These are phyloP conservation scores for Ophiostoma sp. DNA, from an alignment of 2,329 filamentous ascomycete species.

Conservation along the genomic window DNA sequence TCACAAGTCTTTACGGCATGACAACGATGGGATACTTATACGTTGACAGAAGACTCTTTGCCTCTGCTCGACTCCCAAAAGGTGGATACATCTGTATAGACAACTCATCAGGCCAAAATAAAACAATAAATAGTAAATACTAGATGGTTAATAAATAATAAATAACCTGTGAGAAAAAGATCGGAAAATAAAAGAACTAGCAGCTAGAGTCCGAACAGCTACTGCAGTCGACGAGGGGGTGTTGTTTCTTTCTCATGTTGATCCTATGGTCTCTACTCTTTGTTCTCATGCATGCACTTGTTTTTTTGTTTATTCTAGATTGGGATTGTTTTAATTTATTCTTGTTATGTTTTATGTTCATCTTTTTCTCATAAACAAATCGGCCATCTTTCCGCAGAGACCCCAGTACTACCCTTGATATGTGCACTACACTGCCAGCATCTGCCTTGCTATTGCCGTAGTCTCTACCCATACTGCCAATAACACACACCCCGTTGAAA, in stretches of 20 bases:
- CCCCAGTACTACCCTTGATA: neutral
- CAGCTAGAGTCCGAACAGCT: neutral
- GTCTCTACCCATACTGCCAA: neutral
- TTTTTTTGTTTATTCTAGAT: neutral
- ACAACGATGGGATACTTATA: constrained; percentile 12
- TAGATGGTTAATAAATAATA: neutral
- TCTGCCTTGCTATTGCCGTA: neutral
- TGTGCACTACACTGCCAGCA: neutral
- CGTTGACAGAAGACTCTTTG: constrained; percentile 7
- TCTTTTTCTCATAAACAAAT: neutral
- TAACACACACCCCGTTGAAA: neutral
- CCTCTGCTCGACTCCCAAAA: constrained; percentile 4
- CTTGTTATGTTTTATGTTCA: neutral
- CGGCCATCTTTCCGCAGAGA: neutral
- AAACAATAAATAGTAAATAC: neutral
- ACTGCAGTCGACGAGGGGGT: neutral
- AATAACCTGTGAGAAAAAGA: neutral
- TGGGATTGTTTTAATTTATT: neutral
- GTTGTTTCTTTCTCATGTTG: neutral
- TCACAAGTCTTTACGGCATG: neutral
- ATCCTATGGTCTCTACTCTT: neutral
- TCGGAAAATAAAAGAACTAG: neutral
- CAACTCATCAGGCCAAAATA: constrained; percentile 14
- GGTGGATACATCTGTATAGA: constrained; percentile 13
- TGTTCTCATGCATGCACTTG: neutral